A percentile compares a stretch with the other conserved stretches of the same genome.
Conservation (phyloP, 371 early-diverging fungal species). For the Batrachochytrium dendrobatidis region DNA sequence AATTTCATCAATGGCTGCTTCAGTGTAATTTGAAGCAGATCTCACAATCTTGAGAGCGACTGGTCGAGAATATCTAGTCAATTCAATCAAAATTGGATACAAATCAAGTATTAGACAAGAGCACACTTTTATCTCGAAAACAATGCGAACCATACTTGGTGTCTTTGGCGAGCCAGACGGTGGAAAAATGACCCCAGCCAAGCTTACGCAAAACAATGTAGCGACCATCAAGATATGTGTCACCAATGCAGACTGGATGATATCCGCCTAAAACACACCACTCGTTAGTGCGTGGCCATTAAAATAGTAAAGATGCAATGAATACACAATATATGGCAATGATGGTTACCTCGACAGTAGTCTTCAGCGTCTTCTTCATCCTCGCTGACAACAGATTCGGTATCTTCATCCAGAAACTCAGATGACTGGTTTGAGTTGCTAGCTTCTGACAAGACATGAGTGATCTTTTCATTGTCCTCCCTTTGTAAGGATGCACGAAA, state of each 20-base stretch:
- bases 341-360: constrained; percentile 64
- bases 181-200: constrained; percentile 98
- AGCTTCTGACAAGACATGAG: too few species aligned
- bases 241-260: constrained; percentile 82
- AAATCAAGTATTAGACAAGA: too few species aligned
- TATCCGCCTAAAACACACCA: constrained; percentile 70
- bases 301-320: background rate
- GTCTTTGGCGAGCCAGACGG: constrained; percentile 91
- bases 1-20: constrained; percentile 94
- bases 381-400: constrained; percentile 35
- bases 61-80: constrained; percentile 53
- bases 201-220: constrained; percentile 84
- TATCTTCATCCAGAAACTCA: too few species aligned
- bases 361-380: constrained; percentile 87
- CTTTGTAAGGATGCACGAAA: too few species aligned
- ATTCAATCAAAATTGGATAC: too few species aligned
- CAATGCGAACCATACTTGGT: constrained; percentile 40
- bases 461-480: too few species aligned
- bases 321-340: background rate
- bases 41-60: constrained; percentile 96
- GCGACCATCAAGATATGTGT: constrained; percentile 67
- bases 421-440: too few species aligned
- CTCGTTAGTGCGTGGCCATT: background rate
- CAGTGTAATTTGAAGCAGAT: constrained; percentile 89
- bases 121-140: background rate